Percentiles rank a stretch among this genome's conserved stretches.
Conservation (phyloP, 78 protist genomes). For the Protostelium mycophagum region DNA sequence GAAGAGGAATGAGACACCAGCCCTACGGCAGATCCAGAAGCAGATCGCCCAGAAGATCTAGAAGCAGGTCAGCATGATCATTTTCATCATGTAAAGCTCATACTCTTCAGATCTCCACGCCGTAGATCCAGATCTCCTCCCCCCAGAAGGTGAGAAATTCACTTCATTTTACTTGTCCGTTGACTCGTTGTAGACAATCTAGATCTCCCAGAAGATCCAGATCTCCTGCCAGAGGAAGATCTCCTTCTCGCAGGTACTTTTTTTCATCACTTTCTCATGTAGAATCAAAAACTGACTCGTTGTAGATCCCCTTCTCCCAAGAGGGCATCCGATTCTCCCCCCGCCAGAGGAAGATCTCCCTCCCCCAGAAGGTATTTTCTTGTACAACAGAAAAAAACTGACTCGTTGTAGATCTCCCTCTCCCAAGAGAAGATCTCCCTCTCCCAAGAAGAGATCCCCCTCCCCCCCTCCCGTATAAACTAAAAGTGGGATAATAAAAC, state of each 20-base stretch:
- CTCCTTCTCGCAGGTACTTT: background rate
- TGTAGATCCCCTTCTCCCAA: background rate
- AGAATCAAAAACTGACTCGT: too few species aligned
- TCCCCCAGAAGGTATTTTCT: too few species aligned
- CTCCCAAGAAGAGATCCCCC: background rate
- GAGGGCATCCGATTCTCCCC: background rate
- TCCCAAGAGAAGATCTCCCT: background rate
- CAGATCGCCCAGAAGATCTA: too few species aligned
- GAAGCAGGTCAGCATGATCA: too few species aligned
- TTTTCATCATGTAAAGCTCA: too few species aligned
- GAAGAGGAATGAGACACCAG: background rate
- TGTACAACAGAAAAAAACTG: too few species aligned
- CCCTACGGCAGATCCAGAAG: background rate
- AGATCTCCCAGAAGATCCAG: background rate
- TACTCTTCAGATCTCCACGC: too few species aligned
- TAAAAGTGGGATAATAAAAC: too few species aligned
- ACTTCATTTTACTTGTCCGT: too few species aligned
- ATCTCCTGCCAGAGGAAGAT: background rate
- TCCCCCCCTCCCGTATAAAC: too few species aligned
- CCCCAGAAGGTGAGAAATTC: too few species aligned
- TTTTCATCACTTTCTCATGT: background rate
- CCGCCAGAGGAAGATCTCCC: background rate
- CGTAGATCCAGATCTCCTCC: background rate
- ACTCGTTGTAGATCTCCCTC: background rate
- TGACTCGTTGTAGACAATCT: too few species aligned